Conservation (phyloP, 1,139 yeast species). For the Pichia cactophila region DNA sequence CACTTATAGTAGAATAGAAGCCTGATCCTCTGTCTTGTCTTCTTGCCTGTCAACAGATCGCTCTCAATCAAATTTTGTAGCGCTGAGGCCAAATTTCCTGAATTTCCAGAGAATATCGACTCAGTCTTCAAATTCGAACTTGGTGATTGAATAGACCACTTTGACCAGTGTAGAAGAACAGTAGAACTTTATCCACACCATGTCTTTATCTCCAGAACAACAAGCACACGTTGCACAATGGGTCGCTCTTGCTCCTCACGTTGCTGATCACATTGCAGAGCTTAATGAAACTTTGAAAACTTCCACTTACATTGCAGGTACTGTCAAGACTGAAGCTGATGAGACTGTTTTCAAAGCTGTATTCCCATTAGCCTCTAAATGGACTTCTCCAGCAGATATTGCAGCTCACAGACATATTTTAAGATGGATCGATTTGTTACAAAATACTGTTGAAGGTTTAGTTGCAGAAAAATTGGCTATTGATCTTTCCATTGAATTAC, state of each 20-base stretch:
- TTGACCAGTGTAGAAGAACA: too few relatives aligned
- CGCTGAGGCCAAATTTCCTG: too few relatives aligned
- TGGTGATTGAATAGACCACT: not conserved
- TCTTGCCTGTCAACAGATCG: too few relatives aligned
- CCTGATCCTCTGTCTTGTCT: too few relatives aligned
- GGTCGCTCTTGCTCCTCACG: conserved; percentile 58
- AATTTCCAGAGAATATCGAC: too few relatives aligned
- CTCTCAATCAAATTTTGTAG: too few relatives aligned
- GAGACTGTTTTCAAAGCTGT: conserved; percentile 58
- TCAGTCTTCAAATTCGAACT: too few relatives aligned
- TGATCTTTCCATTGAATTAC: conserved; percentile 54
- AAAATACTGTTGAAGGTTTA: conserved; percentile 51
- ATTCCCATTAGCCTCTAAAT: conserved; percentile 49
- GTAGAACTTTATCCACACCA: not conserved
- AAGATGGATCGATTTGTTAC: conserved; percentile 88
- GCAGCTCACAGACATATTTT: conserved; percentile 67
- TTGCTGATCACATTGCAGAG: conserved; percentile 38
- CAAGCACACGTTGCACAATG: conserved; percentile 75
- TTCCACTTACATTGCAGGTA: conserved; percentile 64
- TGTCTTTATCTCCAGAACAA: not conserved
- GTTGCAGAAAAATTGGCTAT: conserved; percentile 47
- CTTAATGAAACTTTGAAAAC: conserved; percentile 66
- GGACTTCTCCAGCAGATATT: conserved; percentile 46
- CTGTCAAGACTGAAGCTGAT: conserved; percentile 59
- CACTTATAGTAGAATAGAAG: too few relatives aligned